A percentile compares a stretch with the other conserved stretches of the same genome.
Conservation (phyloP, 345 rosid genomes). For the Reutealis trisperma region DNA sequence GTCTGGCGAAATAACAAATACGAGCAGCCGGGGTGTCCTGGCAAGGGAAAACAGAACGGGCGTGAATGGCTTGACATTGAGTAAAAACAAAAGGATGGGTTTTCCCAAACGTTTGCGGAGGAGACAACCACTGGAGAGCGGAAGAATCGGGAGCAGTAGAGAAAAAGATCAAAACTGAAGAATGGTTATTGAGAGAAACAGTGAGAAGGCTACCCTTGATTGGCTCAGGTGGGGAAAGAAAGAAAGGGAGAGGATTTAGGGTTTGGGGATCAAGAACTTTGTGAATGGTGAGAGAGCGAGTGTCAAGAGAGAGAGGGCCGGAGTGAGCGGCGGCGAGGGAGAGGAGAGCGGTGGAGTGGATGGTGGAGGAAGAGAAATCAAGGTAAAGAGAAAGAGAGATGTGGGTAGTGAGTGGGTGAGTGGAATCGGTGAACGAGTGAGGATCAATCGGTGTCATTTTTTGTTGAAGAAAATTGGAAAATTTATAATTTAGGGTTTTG, state of each 20-base stretch:
- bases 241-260: constrained; percentile 44
- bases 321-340: constrained; percentile 47
- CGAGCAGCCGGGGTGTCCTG: constrained; percentile 96
- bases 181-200: constrained; percentile 45
- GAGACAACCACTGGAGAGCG: constrained; percentile 90
- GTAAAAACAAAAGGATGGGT: constrained; percentile 74
- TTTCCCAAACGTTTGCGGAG: constrained; percentile 72
- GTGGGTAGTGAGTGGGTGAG: constrained; percentile 70
- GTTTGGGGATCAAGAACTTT: constrained; percentile 49
- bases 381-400: constrained; percentile 70
- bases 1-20: constrained; percentile 54
- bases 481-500: not conserved
- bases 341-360: constrained; percentile 79
- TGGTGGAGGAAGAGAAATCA: constrained; percentile 66
- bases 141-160: constrained; percentile 72
- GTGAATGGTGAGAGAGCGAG: constrained; percentile 59
- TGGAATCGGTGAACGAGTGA: constrained; percentile 76
- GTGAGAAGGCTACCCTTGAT: constrained; percentile 54
- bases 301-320: constrained; percentile 65
- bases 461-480: not conserved
- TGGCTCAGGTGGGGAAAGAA: constrained; percentile 45
- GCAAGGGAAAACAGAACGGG: constrained; percentile 89
- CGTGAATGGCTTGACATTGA: constrained; percentile 86
- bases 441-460: constrained; percentile 78
- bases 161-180: constrained; percentile 47